Percentiles rank a stretch among this genome's conserved stretches.
phyloP scores from a whole-genome alignment of 2,329 filamentous ascomycete species.

The Uncinocarpus reesii region DNA sequence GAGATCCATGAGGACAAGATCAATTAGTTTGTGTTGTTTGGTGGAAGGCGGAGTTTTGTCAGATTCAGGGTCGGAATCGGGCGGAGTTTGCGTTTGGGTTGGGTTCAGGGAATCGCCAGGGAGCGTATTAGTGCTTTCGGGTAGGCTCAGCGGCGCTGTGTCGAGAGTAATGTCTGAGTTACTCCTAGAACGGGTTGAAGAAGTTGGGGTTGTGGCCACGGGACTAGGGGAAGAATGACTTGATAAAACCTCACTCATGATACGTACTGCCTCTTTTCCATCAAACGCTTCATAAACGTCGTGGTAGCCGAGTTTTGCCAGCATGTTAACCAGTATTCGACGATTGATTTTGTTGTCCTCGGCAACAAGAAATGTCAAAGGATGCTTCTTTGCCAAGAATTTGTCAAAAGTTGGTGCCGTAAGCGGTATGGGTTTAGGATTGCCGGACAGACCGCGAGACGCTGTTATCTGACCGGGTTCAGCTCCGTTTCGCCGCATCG shows the following conservation, averaged over 20 bases:
- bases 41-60: conserved; percentile 3
- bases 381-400: conserved; percentile 49
- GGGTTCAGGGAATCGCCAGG: background rate
- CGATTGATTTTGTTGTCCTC: conserved; percentile 66
- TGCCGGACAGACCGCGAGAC: conserved; percentile 1
- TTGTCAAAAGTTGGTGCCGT: conserved; percentile 18
- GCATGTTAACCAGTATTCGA: conserved; percentile 55
- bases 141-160: background rate
- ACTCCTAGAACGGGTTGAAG: background rate
- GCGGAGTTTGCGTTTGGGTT: conserved; percentile 4
- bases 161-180: background rate
- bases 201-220: background rate
- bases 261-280: conserved; percentile 55
- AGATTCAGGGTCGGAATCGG: conserved; percentile 4
- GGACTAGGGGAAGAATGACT: conserved; percentile 2
- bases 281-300: conserved; percentile 56
- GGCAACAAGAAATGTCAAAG: conserved; percentile 58
- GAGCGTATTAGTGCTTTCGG: background rate
- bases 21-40: conserved; percentile 37
- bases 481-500: background rate
- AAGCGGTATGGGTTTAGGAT: conserved; percentile 1
- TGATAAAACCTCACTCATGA: conserved; percentile 42
- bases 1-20: conserved; percentile 62
- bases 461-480: background rate
- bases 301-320: conserved; percentile 56